phyloP scores from a whole-genome alignment of 2,329 filamentous ascomycete genomes.

The Ilyonectria sp. region DNA sequence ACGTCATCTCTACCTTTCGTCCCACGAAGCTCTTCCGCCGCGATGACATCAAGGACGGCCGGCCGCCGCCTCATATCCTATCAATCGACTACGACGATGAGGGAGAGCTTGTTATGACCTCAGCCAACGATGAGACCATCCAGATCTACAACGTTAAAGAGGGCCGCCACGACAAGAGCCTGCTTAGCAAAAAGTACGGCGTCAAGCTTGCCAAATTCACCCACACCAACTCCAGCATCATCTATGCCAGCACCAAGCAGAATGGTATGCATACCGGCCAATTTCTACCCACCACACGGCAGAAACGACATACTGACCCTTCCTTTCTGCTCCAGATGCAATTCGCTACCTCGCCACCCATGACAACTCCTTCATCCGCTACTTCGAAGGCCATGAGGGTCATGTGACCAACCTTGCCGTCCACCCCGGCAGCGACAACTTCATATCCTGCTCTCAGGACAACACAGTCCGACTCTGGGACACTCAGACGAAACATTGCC shows the following conservation, averaged over 20 bases:
- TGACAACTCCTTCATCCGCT: conserved; percentile 96
- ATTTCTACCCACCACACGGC: neutral
- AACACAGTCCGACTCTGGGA: conserved; percentile 95
- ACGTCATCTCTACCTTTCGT: conserved; percentile 83
- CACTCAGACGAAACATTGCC: conserved; percentile 82
- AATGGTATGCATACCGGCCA: conserved; percentile 72
- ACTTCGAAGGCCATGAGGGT: conserved; percentile 92
- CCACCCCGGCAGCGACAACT: conserved; percentile 89
- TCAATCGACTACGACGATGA: conserved; percentile 93
- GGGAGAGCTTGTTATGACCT: conserved; percentile 91
- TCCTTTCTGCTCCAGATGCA: conserved; percentile 69
- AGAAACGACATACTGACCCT: conserved; percentile 17
- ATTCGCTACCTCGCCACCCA: conserved; percentile 91
- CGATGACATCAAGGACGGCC: conserved; percentile 66
- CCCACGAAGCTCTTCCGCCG: conserved; percentile 83
- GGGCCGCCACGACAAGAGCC: conserved; percentile 88
- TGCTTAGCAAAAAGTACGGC: conserved; percentile 97
- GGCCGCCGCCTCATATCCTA: conserved; percentile 47
- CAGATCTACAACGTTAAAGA: conserved; percentile 96
- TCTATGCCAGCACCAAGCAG: conserved; percentile 96
- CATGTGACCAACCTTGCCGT: conserved; percentile 87
- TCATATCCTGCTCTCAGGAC: conserved; percentile 92
- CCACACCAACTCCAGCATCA: conserved; percentile 89
- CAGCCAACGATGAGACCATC: conserved; percentile 93
- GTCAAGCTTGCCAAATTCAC: conserved; percentile 95